phyloP scores from a whole-genome alignment of 768 basidiomycete species.

The Serendipita sp. region DNA sequence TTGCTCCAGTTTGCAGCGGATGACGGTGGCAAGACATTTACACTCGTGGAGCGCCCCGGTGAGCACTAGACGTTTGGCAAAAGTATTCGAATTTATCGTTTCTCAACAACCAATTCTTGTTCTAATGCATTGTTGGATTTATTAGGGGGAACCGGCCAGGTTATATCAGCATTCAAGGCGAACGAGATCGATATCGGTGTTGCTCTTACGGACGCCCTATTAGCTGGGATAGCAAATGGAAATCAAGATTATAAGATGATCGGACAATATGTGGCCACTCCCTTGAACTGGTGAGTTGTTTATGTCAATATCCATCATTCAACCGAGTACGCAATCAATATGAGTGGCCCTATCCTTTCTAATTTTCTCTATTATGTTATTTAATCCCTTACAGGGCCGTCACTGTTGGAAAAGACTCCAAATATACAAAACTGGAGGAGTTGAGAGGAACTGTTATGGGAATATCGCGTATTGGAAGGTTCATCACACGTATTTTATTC shows the following conservation, averaged over 20 bases:
- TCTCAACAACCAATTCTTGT: conserved; percentile 15
- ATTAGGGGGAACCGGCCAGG: conserved; percentile 69
- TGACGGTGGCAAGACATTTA: conserved; percentile 59
- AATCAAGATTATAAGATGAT: conserved; percentile 78
- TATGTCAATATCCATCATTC: not conserved
- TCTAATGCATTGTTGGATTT: not conserved
- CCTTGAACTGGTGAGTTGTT: conserved; percentile 58
- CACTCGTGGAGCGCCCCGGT: conserved; percentile 83
- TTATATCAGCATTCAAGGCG: conserved; percentile 57
- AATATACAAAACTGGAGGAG: conserved; percentile 54
- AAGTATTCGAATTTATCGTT: conserved; percentile 10
- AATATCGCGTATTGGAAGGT: conserved; percentile 81
- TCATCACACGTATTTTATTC: conserved; percentile 8
- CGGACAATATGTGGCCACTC: conserved; percentile 80
- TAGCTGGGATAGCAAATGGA: conserved; percentile 85
- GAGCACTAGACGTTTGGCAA: conserved; percentile 14
- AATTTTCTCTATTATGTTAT: conserved; percentile 1
- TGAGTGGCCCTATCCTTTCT: not conserved
- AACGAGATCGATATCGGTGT: conserved; percentile 73
- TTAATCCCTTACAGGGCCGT: conserved; percentile 52
- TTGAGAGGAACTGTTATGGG: conserved; percentile 72
- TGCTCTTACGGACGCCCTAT: conserved; percentile 78
- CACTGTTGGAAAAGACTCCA: conserved; percentile 64
- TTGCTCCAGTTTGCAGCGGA: conserved; percentile 66
- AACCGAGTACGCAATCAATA: not conserved